Base-by-base conservation (phyloP, 306 rosid genomes). In the Quercus gilva region DNA sequence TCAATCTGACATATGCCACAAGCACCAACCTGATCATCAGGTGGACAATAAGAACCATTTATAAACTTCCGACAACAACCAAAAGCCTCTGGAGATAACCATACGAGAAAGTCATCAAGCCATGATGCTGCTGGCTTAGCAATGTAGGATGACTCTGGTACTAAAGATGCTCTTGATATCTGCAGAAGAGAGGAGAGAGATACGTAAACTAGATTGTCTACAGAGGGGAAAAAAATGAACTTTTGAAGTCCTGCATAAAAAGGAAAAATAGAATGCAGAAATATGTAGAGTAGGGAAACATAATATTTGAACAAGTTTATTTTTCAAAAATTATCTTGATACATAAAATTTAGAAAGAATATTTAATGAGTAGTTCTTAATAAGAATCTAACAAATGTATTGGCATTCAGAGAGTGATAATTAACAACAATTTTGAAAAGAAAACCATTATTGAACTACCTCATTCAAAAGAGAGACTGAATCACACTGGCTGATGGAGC, bases 71-170 rank as follows among this genome's bases (percentile, higher is more conserved):
- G 92, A 74, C 97, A 94, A 88, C 99, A 94, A 82, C 99, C 93
- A 86, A 94, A 94, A 80, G 99, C 99, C 85, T 94, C 99, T 7
- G 99, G 99, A 29, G 99, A 94, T 49, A 91, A 77, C 99, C 99
- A 94, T 68, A 94, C 99, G 59, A 94, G 99, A 86, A 94, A 94
- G 82, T 94, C 99, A 83, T 94, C 99, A 78, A 94, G 99, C 99
- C 99, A 94, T 55, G 99, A 94, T 79, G 99, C 99, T 71, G 99
- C 99, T 79, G 99, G 97, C 82, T 91, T 94, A 74, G 99, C 93
- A 84, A 94, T 94, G 88, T 92, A 90, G 88, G 90, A 92, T 76
- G 94, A 87, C 64, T 88, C 80, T 63, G 97, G 97, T 29, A 76
- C 84, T 88, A 85, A 78, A 45, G 99, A 90, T 49, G 99, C 97